phyloP scores from a whole-genome alignment of 2,329 filamentous ascomycete species.

The Exophiala calicioides region DNA sequence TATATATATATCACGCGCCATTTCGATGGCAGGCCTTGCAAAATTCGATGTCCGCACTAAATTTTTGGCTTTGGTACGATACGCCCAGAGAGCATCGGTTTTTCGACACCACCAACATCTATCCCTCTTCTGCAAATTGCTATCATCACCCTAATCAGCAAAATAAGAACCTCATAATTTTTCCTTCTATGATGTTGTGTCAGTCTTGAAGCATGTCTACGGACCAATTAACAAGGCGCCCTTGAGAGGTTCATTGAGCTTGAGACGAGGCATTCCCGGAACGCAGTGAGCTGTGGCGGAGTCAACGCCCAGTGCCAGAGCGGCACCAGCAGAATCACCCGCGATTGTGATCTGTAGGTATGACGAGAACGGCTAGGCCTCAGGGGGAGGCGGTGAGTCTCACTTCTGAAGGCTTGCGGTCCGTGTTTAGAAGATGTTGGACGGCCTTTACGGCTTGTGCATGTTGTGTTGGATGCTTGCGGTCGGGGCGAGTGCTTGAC shows the following conservation, averaged over 20 bases:
- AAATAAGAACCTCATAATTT: no score
- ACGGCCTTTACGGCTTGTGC: constrained; percentile 6
- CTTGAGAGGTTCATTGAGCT: not conserved
- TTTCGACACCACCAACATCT: no score
- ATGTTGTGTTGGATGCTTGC: constrained; percentile 10
- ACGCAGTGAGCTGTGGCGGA: constrained; percentile 1
- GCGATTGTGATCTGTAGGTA: constrained; percentile 15
- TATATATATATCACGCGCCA: no score
- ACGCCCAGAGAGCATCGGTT: no score
- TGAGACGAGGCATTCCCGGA: not conserved
- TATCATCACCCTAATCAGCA: no score
- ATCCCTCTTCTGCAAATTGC: no score
- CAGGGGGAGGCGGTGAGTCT: no score
- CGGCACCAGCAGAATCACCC: constrained; percentile 22
- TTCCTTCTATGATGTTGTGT: constrained; percentile 2
- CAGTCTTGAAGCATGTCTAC: constrained; percentile 4
- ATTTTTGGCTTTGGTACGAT: no score
- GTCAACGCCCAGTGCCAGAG: constrained; percentile 13
- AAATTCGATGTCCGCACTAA: no score
- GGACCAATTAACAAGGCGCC: constrained; percentile 10
- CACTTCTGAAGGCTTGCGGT: constrained; percentile 9
- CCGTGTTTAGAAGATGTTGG: constrained; percentile 1
- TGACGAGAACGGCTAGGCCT: not conserved
- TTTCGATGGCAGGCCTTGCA: no score
- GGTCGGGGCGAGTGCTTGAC: no score